phyloP scores from a whole-genome alignment of 805 yeast genomes.

The Cyberlindnera petersonii region DNA sequence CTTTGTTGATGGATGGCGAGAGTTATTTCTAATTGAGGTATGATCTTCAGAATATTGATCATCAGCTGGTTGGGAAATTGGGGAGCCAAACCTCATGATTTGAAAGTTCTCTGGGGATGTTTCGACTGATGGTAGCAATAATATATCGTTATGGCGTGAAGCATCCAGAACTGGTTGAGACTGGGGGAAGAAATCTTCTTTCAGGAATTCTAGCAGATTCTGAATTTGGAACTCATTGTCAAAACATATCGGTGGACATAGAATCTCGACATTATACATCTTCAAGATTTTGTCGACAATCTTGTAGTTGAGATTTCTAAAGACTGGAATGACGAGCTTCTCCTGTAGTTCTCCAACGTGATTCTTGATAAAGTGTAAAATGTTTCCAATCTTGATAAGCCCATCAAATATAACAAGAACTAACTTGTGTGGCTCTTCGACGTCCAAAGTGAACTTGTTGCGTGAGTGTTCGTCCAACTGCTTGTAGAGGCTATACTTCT shows the following conservation, averaged over 20 bases:
- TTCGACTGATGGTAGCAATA: slow-evolving; percentile 1
- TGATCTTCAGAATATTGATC: neutral
- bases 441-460: slow-evolving; percentile 21
- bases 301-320: slow-evolving; percentile 21
- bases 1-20: slow-evolving; percentile 1
- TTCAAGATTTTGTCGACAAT: slow-evolving; percentile 21
- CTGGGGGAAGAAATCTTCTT: slow-evolving; percentile 17
- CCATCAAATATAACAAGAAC: slow-evolving; percentile 28
- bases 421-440: slow-evolving; percentile 15
- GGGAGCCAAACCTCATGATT: slow-evolving; percentile 2
- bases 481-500: slow-evolving; percentile 20
- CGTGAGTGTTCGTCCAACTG: slow-evolving; percentile 16
- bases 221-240: slow-evolving; percentile 20
- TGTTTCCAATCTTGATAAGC: slow-evolving; percentile 27
- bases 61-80: neutral
- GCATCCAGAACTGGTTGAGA: neutral
- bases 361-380: slow-evolving; percentile 25
- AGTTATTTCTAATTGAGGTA: neutral
- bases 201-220: slow-evolving; percentile 20
- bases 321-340: slow-evolving; percentile 25
- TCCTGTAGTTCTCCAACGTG: slow-evolving; percentile 5
- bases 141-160: neutral
- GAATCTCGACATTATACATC: slow-evolving; percentile 16
- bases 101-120: slow-evolving; percentile 5
- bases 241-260: slow-evolving; percentile 26